Evolutionary conservation across 768 basidiomycete species (phyloP).

Genomic region (Rhizopogon roseolus): DNA sequence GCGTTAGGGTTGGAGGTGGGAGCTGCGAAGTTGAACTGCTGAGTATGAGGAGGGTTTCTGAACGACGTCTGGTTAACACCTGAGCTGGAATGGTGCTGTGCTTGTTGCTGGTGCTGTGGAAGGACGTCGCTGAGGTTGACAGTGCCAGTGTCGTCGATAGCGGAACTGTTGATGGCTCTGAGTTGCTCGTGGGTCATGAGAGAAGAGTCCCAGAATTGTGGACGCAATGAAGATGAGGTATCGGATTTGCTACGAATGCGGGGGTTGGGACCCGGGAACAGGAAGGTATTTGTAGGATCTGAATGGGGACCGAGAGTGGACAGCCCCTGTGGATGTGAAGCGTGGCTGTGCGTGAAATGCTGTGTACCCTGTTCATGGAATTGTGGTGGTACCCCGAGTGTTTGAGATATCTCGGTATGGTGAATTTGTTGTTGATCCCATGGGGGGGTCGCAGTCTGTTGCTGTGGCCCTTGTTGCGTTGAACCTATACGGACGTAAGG

Average conservation of each 20-base stretch:
- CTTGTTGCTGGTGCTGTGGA: conserved; percentile 23
- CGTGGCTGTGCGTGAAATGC: conserved; percentile 29
- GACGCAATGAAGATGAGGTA: conserved; percentile 43
- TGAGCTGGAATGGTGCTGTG: conserved; percentile 19
- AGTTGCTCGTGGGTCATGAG: conserved; percentile 34
- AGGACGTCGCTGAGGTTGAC: conserved; percentile 25
- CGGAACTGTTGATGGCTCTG: conserved; percentile 29
- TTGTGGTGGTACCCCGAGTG: conserved; percentile 25
- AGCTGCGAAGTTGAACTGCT: conserved; percentile 31
- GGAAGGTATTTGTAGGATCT: conserved; percentile 34
- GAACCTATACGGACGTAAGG: conserved; percentile 25
- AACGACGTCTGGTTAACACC: conserved; percentile 23
- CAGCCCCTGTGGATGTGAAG: conserved; percentile 30
- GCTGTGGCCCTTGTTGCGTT: conserved; percentile 27
- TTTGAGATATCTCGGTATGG: conserved; percentile 24
- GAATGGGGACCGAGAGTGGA: conserved; percentile 27
- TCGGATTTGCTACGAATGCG: conserved; percentile 60
- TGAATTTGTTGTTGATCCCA: conserved; percentile 34
- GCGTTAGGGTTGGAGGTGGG: conserved; percentile 7
- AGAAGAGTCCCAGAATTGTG: conserved; percentile 45
- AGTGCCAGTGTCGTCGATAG: conserved; percentile 33
- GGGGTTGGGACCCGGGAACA: conserved; percentile 32
- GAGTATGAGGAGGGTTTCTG: conserved; percentile 16
- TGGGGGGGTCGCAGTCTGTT: conserved; percentile 28
- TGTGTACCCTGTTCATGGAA: conserved; percentile 25